A percentile compares a stretch with the other conserved stretches of the same genome.
Evolutionary conservation across 805 yeast species (phyloP).

Genomic region (Kodamaea restingae): DNA sequence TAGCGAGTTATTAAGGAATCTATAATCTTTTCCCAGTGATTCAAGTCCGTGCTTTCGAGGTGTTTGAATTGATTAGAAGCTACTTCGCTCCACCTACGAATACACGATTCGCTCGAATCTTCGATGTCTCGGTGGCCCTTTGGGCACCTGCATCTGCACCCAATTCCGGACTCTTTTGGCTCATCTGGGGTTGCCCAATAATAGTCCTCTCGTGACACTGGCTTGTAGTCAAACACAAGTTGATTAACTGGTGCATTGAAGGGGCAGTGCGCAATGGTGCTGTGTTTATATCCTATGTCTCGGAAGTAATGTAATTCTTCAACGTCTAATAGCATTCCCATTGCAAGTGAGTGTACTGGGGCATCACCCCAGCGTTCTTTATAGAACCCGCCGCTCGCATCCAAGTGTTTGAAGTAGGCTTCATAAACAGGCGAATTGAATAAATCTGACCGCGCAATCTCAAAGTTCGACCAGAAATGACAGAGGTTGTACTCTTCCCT

Average conservation of each 20-base stretch:
- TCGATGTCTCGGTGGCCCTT: conserved; percentile 19
- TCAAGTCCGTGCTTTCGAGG: conserved; percentile 13
- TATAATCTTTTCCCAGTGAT: conserved; percentile 15
- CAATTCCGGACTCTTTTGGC: conserved; percentile 50
- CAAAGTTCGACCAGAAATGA: conserved; percentile 90
- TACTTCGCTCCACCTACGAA: conserved; percentile 17
- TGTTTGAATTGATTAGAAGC: conserved; percentile 16
- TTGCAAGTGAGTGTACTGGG: conserved; percentile 78
- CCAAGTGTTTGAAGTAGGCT: conserved; percentile 60
- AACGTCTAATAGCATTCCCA: conserved; percentile 67
- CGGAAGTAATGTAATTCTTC: conserved; percentile 77
- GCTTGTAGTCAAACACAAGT: conserved; percentile 33
- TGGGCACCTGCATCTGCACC: conserved; percentile 87
- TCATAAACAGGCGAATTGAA: conserved; percentile 64
- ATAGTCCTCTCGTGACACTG: conserved; percentile 25
- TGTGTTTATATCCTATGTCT: conserved; percentile 75
- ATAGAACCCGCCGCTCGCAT: conserved; percentile 72
- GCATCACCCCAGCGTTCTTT: conserved; percentile 96
- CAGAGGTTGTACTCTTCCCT: conserved; percentile 70
- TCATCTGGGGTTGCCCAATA: conserved; percentile 27
- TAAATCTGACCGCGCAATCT: conserved; percentile 80
- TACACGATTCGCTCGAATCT: conserved; percentile 15
- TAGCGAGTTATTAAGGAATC: conserved; percentile 11
- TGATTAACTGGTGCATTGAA: conserved; percentile 48
- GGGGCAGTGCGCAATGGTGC: conserved; percentile 83